These are phyloP conservation scores for Metarhizium anisopliae DNA, from an alignment of 2,329 filamentous ascomycete genomes.

Conservation along the genomic window DNA sequence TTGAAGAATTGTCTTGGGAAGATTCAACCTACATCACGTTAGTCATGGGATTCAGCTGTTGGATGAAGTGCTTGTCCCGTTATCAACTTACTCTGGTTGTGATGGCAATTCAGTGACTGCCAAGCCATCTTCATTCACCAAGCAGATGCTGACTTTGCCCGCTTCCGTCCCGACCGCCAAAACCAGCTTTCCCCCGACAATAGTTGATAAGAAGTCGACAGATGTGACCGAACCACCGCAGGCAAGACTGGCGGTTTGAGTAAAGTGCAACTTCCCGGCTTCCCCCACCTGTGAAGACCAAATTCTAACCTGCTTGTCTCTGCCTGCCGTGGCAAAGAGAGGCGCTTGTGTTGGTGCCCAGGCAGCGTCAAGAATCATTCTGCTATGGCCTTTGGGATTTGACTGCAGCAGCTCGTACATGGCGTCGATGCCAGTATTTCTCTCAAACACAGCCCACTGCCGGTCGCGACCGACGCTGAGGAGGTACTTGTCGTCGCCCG, in stretches of 20 bases:
- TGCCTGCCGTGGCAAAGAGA: conserved; percentile 76
- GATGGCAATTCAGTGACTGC: conserved; percentile 27
- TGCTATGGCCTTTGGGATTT: conserved; percentile 76
- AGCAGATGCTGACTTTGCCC: conserved; percentile 36
- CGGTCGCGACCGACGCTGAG: conserved; percentile 87
- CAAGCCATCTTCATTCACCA: conserved; percentile 29
- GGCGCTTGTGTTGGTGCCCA: conserved; percentile 58
- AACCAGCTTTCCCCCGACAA: conserved; percentile 22
- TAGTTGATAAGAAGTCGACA: conserved; percentile 50
- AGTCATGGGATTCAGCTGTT: conserved; percentile 1
- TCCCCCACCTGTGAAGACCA: conserved; percentile 40
- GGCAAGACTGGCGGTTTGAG: conserved; percentile 43
- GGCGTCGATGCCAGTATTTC: conserved; percentile 26
- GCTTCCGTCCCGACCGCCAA: conserved; percentile 51
- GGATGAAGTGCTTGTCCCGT: not conserved
- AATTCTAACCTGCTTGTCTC: conserved; percentile 76
- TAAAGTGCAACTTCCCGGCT: conserved; percentile 31
- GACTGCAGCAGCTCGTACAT: conserved; percentile 50
- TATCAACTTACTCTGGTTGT: conserved; percentile 27
- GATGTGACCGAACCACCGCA: conserved; percentile 58
- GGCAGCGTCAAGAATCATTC: conserved; percentile 85
- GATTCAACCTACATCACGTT: conserved; percentile 20
- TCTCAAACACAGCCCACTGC: conserved; percentile 78
- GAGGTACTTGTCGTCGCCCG: conserved; percentile 60
- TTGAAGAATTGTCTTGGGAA: conserved; percentile 58